A percentile compares a stretch with the other conserved stretches of the same genome.
phyloP scores from a whole-genome alignment of 192 early-diverging fungal species.

The Diversispora epigaea region DNA sequence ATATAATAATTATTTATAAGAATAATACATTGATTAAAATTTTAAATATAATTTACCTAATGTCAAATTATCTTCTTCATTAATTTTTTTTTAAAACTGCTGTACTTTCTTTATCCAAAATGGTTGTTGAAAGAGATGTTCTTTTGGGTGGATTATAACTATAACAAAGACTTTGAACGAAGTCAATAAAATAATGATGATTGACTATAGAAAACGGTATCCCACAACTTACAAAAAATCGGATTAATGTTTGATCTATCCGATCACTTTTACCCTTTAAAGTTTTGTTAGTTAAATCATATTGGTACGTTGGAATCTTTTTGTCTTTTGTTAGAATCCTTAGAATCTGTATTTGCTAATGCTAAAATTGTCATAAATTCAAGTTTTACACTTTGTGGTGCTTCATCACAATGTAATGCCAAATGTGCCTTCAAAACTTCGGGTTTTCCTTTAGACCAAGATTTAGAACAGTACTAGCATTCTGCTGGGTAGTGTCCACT shows the following conservation, averaged over 20 bases:
- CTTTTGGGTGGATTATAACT: not conserved
- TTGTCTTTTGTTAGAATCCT: not conserved
- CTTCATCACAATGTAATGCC: not conserved
- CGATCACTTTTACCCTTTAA: not conserved
- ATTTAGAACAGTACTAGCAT: not conserved
- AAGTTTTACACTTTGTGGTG: not conserved
- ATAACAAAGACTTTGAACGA: not conserved
- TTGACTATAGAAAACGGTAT: not conserved
- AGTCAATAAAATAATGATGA: not conserved
- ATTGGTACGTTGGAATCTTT: not conserved
- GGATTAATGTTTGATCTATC: constrained; percentile 1
- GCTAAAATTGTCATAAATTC: not conserved
- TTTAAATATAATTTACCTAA: not conserved
- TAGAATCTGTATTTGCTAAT: not conserved
- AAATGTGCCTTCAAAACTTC: not conserved
- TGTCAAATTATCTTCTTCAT: constrained; percentile 3
- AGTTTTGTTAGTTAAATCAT: not conserved
- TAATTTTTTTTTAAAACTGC: not conserved
- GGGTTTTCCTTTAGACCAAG: not conserved
- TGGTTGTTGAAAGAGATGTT: not conserved
- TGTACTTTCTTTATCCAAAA: constrained; percentile 3
- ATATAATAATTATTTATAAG: too few relatives aligned
- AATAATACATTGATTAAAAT: not conserved
- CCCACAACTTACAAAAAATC: not conserved
- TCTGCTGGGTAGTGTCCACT: not conserved